Base-by-base conservation (phyloP, 2,329 filamentous ascomycete genomes). In the Colletotrichum tabaci region DNA sequence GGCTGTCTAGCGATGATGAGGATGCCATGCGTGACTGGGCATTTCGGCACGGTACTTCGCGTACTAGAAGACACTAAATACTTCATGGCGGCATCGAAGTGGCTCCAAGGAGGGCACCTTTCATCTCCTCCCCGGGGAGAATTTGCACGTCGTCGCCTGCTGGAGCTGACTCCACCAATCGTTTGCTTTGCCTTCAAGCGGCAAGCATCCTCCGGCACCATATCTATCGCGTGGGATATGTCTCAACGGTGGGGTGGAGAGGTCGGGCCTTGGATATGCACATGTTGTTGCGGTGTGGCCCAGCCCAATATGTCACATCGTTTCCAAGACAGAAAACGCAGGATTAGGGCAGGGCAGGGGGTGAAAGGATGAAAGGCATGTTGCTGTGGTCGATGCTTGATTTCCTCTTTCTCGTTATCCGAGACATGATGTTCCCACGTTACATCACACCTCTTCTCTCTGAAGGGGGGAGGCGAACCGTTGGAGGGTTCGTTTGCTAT, bases 11-110 rank as follows among this genome's bases (percentile, higher is more conserved):
- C 53, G 13, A 56, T 56, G 55, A 61, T 40, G 49, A 58, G 52
- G 30, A 50, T 67, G 67, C 49, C 67, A 71, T 71, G 67, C 67
- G 62, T 40, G 42, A 40, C 50, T 62, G 44, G 47, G 13, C 35
- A 50, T 35, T 53, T 53, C 60, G 61, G 61, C 61, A 53, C 65
- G 38, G 53, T 52, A 46, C 35, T 58, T 26, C 46, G 53, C 35
- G 30, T 44, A 16, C 57, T 61, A 52, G 23, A 38, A 38, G 35
- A 26, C 35, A n/a, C 44, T 35, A 35, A 35, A 35, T 2, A 35
- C 30, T 35, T 35, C 35, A 21, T 21, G 26, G 65, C 49, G 58
- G 26, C 58, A 63, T 63, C 60, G 58, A 60, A 18, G 53, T n/a
- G 38, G 55, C 21, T 30, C 60, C 47, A 46, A 21, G n/a, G 21